Percentiles rank a stretch among this genome's conserved stretches.
phyloP scores from a whole-genome alignment of 192 early-diverging fungal genomes.

The Chytriomyces confervae region DNA sequence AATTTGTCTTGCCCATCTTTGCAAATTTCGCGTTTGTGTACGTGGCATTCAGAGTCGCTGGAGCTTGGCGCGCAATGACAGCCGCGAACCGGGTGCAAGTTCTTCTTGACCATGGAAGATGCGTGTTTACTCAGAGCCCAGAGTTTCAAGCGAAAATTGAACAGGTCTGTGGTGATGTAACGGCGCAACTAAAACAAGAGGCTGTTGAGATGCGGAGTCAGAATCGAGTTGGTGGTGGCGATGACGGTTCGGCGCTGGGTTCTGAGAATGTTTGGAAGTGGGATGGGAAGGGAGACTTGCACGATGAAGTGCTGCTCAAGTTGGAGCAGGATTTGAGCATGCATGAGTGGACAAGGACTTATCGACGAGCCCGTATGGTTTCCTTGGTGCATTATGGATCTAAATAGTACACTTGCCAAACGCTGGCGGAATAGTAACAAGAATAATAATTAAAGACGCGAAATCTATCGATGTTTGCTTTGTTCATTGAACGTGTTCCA shows the following conservation, averaged over 20 bases:
- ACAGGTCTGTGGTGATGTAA: neutral
- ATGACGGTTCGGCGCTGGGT: neutral
- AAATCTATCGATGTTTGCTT: too few relatives aligned
- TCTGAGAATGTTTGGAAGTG: slow-evolving; percentile 42
- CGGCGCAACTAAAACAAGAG: neutral
- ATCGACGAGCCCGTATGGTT: slow-evolving; percentile 50
- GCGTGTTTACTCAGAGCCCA: slow-evolving; percentile 40
- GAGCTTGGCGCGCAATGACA: slow-evolving; percentile 41
- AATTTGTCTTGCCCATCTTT: slow-evolving; percentile 40
- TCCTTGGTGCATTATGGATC: neutral
- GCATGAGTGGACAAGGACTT: slow-evolving; percentile 47
- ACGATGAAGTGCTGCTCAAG: slow-evolving; percentile 53
- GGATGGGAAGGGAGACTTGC: slow-evolving; percentile 44
- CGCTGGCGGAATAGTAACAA: too few relatives aligned
- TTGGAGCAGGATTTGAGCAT: slow-evolving; percentile 49
- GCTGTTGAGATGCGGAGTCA: too few relatives aligned
- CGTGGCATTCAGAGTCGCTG: slow-evolving; percentile 54
- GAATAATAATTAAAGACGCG: too few relatives aligned
- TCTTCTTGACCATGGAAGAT: slow-evolving; percentile 42
- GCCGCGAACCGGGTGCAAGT: slow-evolving; percentile 40
- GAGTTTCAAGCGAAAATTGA: slow-evolving; percentile 38
- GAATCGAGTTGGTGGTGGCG: neutral
- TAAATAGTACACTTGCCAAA: neutral
- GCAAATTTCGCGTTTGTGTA: slow-evolving; percentile 56
- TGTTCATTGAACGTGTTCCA: too few relatives aligned